A percentile compares a stretch with the other conserved stretches of the same genome.
Evolutionary conservation across 306 rosid species (phyloP).

Genomic region (Pterocarpus macrocarpus): DNA sequence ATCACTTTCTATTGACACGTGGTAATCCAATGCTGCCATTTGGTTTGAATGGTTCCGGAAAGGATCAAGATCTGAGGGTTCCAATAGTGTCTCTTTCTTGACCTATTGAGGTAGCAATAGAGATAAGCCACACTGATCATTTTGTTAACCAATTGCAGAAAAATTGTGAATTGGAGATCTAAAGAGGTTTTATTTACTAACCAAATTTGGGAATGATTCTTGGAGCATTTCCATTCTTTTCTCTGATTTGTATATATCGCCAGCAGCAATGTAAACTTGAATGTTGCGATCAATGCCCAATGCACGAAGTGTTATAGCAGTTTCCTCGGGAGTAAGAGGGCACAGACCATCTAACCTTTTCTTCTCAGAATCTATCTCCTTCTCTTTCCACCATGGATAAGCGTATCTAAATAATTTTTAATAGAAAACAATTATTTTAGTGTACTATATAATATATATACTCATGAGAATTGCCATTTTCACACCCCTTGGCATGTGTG

Average conservation of each 20-base stretch:
- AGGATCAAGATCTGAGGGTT: slow-evolving; percentile 66
- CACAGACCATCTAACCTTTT: slow-evolving; percentile 76
- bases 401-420: slow-evolving; percentile 60
- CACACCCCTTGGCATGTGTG: neutral
- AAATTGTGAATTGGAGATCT: slow-evolving; percentile 24
- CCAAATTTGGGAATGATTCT: slow-evolving; percentile 73
- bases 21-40: slow-evolving; percentile 86
- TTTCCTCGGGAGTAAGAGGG: slow-evolving; percentile 87
- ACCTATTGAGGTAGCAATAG: slow-evolving; percentile 30
- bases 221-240: slow-evolving; percentile 64
- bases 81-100: slow-evolving; percentile 76
- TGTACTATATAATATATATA: neutral
- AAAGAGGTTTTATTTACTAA: slow-evolving; percentile 42
- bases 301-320: slow-evolving; percentile 65
- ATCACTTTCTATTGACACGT: slow-evolving; percentile 79
- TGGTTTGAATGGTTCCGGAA: slow-evolving; percentile 75
- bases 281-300: slow-evolving; percentile 66
- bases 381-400: slow-evolving; percentile 83
- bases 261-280: slow-evolving; percentile 83
- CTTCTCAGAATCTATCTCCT: slow-evolving; percentile 70
- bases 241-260: slow-evolving; percentile 73
- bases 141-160: slow-evolving; percentile 35
- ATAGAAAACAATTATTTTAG: neutral
- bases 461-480: neutral
- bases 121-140: neutral